Evolutionary conservation across 495 filamentous ascomycete species (phyloP).

Genomic region (Annulohypoxylon moriforme): DNA sequence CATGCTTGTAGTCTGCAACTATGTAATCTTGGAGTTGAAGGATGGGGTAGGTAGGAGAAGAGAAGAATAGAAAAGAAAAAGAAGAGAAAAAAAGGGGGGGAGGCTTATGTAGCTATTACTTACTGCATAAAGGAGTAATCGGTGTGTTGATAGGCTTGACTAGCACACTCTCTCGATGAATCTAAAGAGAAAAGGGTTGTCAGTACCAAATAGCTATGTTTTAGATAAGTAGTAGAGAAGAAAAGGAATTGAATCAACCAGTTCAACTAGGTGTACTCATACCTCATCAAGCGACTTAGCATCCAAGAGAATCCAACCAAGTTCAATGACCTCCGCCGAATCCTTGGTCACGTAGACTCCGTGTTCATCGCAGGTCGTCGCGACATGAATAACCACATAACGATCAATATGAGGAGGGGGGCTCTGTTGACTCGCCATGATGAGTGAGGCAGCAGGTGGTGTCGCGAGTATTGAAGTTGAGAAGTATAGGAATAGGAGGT

Average conservation of each 20-base stretch:
- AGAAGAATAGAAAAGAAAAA: background rate
- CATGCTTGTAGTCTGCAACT: background rate
- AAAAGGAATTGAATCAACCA: conserved; percentile 1
- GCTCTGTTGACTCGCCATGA: conserved; percentile 60
- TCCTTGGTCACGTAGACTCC: conserved; percentile 99
- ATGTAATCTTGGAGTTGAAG: background rate
- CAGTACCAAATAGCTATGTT: conserved; percentile 11
- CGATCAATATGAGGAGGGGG: conserved; percentile 79
- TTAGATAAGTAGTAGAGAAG: background rate
- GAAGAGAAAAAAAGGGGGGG: conserved; percentile 16
- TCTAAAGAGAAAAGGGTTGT: conserved; percentile 60
- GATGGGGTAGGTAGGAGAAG: background rate
- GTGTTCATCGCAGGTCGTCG: conserved; percentile 98
- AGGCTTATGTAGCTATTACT: conserved; percentile 56
- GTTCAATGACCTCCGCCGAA: conserved; percentile 97
- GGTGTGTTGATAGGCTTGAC: conserved; percentile 99
- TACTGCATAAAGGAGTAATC: conserved; percentile 98
- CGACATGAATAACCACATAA: conserved; percentile 97
- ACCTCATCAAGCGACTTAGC: conserved; percentile 93
- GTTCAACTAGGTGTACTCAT: conserved; percentile 35
- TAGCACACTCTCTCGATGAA: conserved; percentile 93
- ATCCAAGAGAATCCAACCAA: conserved; percentile 97
- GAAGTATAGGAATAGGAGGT: background rate
- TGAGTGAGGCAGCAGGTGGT: conserved; percentile 23
- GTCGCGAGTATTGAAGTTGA: background rate